These are phyloP conservation scores for Dimargaris xerosporica DNA, from an alignment of 192 early-diverging fungal species.

Conservation along the genomic window DNA sequence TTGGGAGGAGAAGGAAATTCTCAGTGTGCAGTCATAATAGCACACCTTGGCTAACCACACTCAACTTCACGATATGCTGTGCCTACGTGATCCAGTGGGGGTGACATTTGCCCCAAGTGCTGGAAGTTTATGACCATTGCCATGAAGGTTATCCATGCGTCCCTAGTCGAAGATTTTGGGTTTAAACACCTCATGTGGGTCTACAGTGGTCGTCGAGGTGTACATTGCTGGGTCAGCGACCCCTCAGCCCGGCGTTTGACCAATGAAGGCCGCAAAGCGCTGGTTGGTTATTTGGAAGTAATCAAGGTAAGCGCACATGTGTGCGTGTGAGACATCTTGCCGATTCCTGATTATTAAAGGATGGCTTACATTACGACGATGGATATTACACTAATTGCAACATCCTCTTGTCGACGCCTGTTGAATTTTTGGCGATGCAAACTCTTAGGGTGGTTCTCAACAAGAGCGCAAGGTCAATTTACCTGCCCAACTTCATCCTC, in stretches of 20 bases:
- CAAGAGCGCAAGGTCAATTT: slow-evolving; percentile 57
- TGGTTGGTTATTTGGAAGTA: slow-evolving; percentile 72
- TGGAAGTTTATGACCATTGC: slow-evolving; percentile 91
- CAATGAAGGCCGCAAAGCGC: slow-evolving; percentile 60
- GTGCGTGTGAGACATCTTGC: no score
- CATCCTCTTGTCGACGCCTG: no score
- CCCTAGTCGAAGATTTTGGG: slow-evolving; percentile 83
- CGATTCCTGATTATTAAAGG: no score
- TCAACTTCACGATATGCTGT: no score
- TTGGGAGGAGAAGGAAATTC: no score
- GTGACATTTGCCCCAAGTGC: slow-evolving; percentile 72
- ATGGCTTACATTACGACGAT: no score
- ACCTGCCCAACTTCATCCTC: slow-evolving; percentile 47
- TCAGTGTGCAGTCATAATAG: no score
- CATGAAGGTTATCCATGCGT: slow-evolving; percentile 70
- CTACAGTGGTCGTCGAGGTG: slow-evolving; percentile 89
- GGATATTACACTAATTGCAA: no score
- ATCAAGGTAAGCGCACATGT: slow-evolving; percentile 20
- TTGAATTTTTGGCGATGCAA: no score
- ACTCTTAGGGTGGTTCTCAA: slow-evolving; percentile 44
- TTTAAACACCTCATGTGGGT: slow-evolving; percentile 90
- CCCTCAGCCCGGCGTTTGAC: slow-evolving; percentile 64
- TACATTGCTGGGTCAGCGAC: slow-evolving; percentile 97
- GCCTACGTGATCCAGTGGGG: slow-evolving; percentile 29
- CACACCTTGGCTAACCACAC: no score